Evolutionary conservation across 176 grass and related monocot species (phyloP), one percentile per base, ranked within the genome.

Genomic region (Zizania latifolia): DNA sequence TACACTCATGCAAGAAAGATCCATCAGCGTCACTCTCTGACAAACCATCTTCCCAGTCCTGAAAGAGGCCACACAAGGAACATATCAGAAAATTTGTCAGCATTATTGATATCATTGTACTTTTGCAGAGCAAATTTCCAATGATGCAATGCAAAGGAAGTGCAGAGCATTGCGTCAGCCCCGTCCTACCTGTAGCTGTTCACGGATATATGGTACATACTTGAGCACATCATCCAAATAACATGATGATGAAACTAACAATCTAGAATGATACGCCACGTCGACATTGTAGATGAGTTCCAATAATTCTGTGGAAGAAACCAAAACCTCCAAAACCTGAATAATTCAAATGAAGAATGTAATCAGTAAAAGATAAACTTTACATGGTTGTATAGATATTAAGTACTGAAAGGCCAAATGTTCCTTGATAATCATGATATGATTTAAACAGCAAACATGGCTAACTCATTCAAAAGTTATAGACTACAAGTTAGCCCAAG

Each of bases 11-110:
- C 79, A 92, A 83, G 53, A 89, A 76, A 83, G 93, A 92, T 2
- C 74, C 78, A 65, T 83, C 81, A 50, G 78, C 70, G 26, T 83
- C 87, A 70, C 59, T 87, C 83, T 88, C 85, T 66, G 72, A 87
- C 37, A 90, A 58, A 40, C 86, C 84, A 70, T 83, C 81, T 55
- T 96, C 93, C 93, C 89, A 96, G 76, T 96, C 89, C 93, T 92
- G 74, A 51, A 60, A 91, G 40, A 77, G 32, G 48, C 8, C 79
- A 76, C 40, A 71, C 15, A 3, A 39, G n/a, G 62, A 30, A 29
- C 13, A 82, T 16, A 32, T 38, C 68, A 76, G 44, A 78, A 74
- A 43, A 2, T 24, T 14, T 15, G n/a, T 27, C 33, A 17, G 65
- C 14, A 56, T 70, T 43, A 39, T 62, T 33, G 64, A 53, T 66